Evolutionary conservation across 495 filamentous ascomycete species (phyloP).

Genomic region (Rhizodiscina lignyota): DNA sequence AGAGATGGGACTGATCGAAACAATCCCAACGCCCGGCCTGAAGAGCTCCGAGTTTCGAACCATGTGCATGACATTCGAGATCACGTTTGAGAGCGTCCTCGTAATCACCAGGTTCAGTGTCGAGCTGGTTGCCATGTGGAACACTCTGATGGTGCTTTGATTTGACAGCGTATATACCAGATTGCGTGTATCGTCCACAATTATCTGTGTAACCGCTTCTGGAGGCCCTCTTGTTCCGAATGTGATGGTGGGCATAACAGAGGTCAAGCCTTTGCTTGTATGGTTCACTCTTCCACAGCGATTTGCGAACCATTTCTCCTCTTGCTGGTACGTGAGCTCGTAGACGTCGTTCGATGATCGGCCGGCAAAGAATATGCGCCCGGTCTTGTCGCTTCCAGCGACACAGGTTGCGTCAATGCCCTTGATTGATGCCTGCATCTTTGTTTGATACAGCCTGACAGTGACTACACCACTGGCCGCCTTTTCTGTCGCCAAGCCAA

Average conservation of each 20-base stretch:
- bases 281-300: conserved; percentile 73
- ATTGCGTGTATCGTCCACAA: conserved; percentile 71
- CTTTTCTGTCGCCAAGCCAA: conserved; percentile 53
- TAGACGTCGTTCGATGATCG: conserved; percentile 60
- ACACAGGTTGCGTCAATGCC: conserved; percentile 60
- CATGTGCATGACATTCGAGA: conserved; percentile 64
- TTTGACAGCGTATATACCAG: conserved; percentile 84
- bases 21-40: conserved; percentile 45
- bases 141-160: conserved; percentile 67
- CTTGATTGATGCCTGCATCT: conserved; percentile 56
- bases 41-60: conserved; percentile 51
- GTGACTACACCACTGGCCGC: conserved; percentile 40
- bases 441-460: conserved; percentile 66
- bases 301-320: conserved; percentile 88
- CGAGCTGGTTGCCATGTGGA: conserved; percentile 49
- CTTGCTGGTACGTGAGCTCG: conserved; percentile 87
- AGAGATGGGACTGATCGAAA: conserved; percentile 70
- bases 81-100: conserved; percentile 33
- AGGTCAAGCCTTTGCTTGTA: conserved; percentile 54
- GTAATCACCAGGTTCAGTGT: conserved; percentile 38
- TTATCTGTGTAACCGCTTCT: conserved; percentile 58
- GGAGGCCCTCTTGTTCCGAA: conserved; percentile 28
- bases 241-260: conserved; percentile 33
- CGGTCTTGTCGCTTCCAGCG: conserved; percentile 54
- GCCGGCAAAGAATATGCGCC: conserved; percentile 87